Base-by-base conservation (phyloP, 1,139 yeast genomes). In the Suzukiozyma palmioleophila region DNA sequence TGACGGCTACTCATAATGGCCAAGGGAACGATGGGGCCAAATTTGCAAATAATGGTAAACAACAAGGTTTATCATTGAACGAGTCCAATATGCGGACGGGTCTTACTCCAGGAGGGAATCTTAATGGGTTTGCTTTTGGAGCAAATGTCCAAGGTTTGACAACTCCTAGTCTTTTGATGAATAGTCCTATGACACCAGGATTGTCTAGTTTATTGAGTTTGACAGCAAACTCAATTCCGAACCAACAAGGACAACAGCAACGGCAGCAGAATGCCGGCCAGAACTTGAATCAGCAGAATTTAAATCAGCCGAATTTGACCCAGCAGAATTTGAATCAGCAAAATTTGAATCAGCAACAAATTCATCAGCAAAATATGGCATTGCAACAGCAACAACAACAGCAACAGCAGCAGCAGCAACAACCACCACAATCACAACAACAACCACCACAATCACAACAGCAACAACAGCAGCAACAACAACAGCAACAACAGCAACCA, bases 1-100 rank as follows among this genome's bases (percentile, higher is more conserved):
- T 73, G 38, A 66, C 56, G 37, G 72, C 74, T 11, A 63, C 75
- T 21, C 59, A 53, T 35, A 57, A 49, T 40, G 46, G 40, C 29
- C 25, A 26, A 32, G 36, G 42, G 37, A 34, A 26, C 45, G 46
- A 37, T 35, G 28, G 29, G 22, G 32, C 22, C 37, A 38, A 28
- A 42, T 43, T 35, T 43, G 36, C 28, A 6, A 13, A n/a, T 15
- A 25, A 25, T 6, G n/a, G n/a, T 8, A 25, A 33, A 26, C 73
- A 80, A 48, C 67, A 83, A 0, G 89, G 87, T 0, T 61, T 83
- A 33, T 80, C 88, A 0, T 88, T 90, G 5, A 82, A 79, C 56
- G 89, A 82, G 52, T 77, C 84, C 4, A 71, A 77, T 39, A 46
- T 83, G 35, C 67, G 92, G 44, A 69, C 85, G 0, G 90, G 90